Base-by-base conservation (phyloP, 495 filamentous ascomycete species). In the Aspergillus mulundensis region DNA sequence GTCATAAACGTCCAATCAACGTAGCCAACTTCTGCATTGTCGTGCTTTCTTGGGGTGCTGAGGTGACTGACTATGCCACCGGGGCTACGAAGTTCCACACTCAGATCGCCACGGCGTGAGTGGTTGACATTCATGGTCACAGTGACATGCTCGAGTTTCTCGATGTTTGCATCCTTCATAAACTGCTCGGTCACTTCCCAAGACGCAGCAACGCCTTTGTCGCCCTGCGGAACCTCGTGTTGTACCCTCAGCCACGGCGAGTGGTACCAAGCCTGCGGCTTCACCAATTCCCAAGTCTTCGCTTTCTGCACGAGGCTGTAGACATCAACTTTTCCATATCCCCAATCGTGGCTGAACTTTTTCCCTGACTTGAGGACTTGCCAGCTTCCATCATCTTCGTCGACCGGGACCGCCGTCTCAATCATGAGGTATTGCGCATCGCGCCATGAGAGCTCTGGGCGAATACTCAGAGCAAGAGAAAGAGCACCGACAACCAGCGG, bases 1-100 rank as follows among this genome's bases (percentile, higher is more conserved):
- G 84, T 90, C 94, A 97, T 97, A 60, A 98, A 98, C 1, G 94
- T 96, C 94, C 94, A 98, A 73, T 98, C 90, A 36, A 84, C 76
- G 65, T 97, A 98, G n/a, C 94, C 94, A 38, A 68, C 69, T 1
- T 69, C 62, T 39, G 75, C 79, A 0, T 76, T 72, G 66, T 98
- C 94, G 20, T 75, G 62, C 24, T 73, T 75, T 51, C 94, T 84
- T 1, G 84, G 75, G 16, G 86, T 86, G 45, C 91, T 87, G 34
- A 98, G 82, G 61, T 96, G 86, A 67, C 89, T 95, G 53, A 93
- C 73, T 39, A 97, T 68, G 19, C 89, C 89, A 47, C 83, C 77
- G 0, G 94, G 94, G 55, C 89, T 94, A 62, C 90, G 85, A 32
- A 98, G 71, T 65, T 98, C 94, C 49, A 97, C 94, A 65, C 88